Percentiles rank a stretch among this genome's conserved stretches.
Conservation (phyloP, 495 filamentous ascomycete species). For the Usnea hakonensis region DNA sequence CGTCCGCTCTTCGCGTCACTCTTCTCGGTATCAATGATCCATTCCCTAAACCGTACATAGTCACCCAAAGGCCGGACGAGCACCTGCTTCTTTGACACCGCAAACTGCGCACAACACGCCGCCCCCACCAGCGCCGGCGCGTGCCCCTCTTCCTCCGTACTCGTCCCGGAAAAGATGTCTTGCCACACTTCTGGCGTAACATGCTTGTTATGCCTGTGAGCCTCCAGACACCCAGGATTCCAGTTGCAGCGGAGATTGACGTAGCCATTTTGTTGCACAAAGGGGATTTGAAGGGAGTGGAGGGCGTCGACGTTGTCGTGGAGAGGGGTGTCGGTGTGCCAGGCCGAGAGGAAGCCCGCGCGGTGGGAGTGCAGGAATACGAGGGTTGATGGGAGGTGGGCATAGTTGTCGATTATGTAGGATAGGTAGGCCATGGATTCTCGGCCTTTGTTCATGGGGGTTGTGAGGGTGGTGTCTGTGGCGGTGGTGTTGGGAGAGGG, state of each 20-base stretch:
- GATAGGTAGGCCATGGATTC: slow-evolving; percentile 44
- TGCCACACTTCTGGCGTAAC: slow-evolving; percentile 33
- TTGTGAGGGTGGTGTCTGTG: slow-evolving; percentile 18
- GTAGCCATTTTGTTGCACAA: slow-evolving; percentile 40
- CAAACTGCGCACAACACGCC: slow-evolving; percentile 66
- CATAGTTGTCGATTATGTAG: slow-evolving; percentile 46
- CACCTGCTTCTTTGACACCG: slow-evolving; percentile 49
- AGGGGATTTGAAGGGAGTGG: slow-evolving; percentile 33
- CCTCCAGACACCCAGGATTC: slow-evolving; percentile 39
- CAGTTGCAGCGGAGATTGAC: slow-evolving; percentile 42
- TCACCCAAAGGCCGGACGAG: slow-evolving; percentile 39
- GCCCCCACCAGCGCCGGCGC: slow-evolving; percentile 35
- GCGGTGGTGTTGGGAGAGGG: slow-evolving; percentile 41
- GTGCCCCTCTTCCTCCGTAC: slow-evolving; percentile 35
- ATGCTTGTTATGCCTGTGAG: slow-evolving; percentile 30
- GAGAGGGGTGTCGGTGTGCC: slow-evolving; percentile 37
- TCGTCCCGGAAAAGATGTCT: slow-evolving; percentile 35
- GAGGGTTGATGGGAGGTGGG: slow-evolving; percentile 38
- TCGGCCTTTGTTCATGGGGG: slow-evolving; percentile 41
- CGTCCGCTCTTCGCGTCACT: slow-evolving; percentile 51
- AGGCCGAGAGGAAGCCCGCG: slow-evolving; percentile 30
- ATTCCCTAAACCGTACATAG: slow-evolving; percentile 49
- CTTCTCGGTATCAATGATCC: slow-evolving; percentile 53
- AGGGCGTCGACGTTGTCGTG: slow-evolving; percentile 31
- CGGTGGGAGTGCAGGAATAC: slow-evolving; percentile 46